Conservation (phyloP, 2,329 filamentous ascomycete genomes). For the Alternaria panax region DNA sequence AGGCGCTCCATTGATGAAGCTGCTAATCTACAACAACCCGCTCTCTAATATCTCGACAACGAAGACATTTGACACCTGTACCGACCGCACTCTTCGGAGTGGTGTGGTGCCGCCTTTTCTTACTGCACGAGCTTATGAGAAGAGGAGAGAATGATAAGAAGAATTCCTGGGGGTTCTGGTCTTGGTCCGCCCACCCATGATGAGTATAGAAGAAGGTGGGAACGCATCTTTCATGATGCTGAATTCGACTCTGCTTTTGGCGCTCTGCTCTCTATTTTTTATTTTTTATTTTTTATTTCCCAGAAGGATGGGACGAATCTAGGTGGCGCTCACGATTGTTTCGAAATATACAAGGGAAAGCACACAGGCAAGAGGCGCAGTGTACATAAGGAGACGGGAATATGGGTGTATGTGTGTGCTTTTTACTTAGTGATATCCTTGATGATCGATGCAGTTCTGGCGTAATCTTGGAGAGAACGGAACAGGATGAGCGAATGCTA, state of each 20-base stretch:
- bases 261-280: too few species aligned
- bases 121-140: slow-evolving; percentile 40
- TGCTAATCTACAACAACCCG: slow-evolving; percentile 20
- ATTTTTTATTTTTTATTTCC: too few species aligned
- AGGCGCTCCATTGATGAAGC: slow-evolving; percentile 46
- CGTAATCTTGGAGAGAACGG: background rate
- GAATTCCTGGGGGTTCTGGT: background rate
- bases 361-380: slow-evolving; percentile 9
- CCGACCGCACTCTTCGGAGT: background rate
- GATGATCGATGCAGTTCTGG: slow-evolving; percentile 8
- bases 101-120: slow-evolving; percentile 6
- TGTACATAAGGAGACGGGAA: slow-evolving; percentile 21
- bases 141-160: background rate
- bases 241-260: slow-evolving; percentile 6
- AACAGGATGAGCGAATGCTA: slow-evolving; percentile 14
- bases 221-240: slow-evolving; percentile 6
- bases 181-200: background rate
- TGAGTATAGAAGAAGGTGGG: slow-evolving; percentile 13
- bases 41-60: slow-evolving; percentile 35
- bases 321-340: background rate
- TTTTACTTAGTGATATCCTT: slow-evolving; percentile 19
- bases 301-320: slow-evolving; percentile 4
- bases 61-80: slow-evolving; percentile 5
- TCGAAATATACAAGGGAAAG: slow-evolving; percentile 1
- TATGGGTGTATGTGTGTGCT: slow-evolving; percentile 2